phyloP scores from a whole-genome alignment of 192 early-diverging fungal species.

The Linnemannia elongata region DNA sequence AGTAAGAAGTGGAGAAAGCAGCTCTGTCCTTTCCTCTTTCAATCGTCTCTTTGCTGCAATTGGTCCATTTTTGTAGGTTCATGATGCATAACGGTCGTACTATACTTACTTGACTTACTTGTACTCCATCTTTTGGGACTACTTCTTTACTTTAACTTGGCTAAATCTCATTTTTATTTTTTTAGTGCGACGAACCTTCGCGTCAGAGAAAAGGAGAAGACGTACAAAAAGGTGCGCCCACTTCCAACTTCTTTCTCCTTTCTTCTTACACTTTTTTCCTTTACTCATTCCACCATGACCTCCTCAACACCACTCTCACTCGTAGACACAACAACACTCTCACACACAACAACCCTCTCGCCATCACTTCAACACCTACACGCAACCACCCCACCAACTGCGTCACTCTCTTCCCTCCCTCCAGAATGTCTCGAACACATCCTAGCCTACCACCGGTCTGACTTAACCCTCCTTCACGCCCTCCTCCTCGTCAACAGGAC shows the following conservation, averaged over 20 bases:
- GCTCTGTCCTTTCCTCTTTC: neutral
- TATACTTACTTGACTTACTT: too few species aligned
- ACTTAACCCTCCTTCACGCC: constrained; percentile 16
- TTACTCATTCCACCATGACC: constrained; percentile 5
- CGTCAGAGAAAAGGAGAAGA: neutral
- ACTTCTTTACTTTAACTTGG: neutral
- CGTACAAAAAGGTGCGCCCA: neutral
- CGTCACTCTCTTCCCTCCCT: constrained; percentile 2
- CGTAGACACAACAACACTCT: too few species aligned
- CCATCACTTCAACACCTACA: neutral
- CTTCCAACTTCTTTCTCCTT: neutral
- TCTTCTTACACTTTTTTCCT: neutral
- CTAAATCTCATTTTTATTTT: neutral
- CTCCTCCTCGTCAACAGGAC: constrained; percentile 28
- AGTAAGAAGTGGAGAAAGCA: neutral
- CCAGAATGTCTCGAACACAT: constrained; percentile 40
- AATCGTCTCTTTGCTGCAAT: neutral
- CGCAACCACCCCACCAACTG: neutral
- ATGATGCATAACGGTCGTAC: neutral
- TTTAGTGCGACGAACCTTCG: neutral
- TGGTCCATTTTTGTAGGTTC: neutral
- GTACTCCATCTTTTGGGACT: neutral
- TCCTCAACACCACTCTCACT: neutral
- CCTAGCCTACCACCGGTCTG: constrained; percentile 6
- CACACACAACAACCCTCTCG: neutral